phyloP scores from a whole-genome alignment of 2,329 filamentous ascomycete genomes.

The Monilinia vaccinii-corymbosi region DNA sequence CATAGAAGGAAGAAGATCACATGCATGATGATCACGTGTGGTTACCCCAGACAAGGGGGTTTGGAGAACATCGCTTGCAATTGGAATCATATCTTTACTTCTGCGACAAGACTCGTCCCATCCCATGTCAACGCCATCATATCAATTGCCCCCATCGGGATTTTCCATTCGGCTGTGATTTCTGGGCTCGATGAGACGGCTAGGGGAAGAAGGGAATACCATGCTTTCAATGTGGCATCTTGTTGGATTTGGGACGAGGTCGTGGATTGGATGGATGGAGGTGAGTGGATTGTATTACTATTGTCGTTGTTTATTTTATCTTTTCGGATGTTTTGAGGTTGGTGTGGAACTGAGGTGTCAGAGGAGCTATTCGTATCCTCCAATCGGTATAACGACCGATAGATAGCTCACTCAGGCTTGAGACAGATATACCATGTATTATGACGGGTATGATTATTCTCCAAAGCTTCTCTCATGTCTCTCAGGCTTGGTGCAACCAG shows the following conservation, averaged over 20 bases:
- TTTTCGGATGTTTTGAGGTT: too few relatives aligned
- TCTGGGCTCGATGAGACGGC: neutral
- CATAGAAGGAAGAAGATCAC: too few relatives aligned
- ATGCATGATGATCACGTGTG: neutral
- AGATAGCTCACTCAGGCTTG: neutral
- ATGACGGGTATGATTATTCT: neutral
- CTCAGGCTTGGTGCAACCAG: neutral
- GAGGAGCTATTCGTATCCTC: neutral
- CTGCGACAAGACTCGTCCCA: constrained; percentile 4
- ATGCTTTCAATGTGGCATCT: neutral
- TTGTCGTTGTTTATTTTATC: neutral
- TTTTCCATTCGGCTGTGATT: neutral
- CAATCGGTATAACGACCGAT: neutral
- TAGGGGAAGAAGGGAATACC: neutral
- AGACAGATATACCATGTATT: neutral
- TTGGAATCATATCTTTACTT: constrained; percentile 1
- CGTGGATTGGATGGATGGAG: neutral
- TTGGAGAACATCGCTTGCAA: constrained; percentile 6
- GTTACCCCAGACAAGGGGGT: constrained; percentile 1
- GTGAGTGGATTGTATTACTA: too few relatives aligned
- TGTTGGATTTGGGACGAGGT: neutral
- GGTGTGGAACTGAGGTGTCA: neutral
- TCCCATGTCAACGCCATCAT: neutral
- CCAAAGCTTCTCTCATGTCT: neutral
- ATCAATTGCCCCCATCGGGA: neutral